Conservation (phyloP, 176 grass and related monocot genomes). For the barley (Hordeum vulgare) region MorexV3_pseudomolecules_assembly NC_058523.1:460955475-460955974, state of each 20-base stretch:
- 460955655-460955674: background rate
- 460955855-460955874: constrained; percentile 24
- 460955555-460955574: too few species aligned
- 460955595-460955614: too few species aligned
- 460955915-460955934: constrained; percentile 8
- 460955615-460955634: too few species aligned
- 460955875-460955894: constrained; percentile 25
- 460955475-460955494: too few species aligned
- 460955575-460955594: too few species aligned
- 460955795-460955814: background rate
- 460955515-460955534: too few species aligned
- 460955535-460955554: too few species aligned
- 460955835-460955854: constrained; percentile 34
- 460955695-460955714: background rate
- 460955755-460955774: constrained; percentile 2
- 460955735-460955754: too few species aligned
- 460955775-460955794: constrained; percentile 19
- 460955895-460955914: constrained; percentile 11
- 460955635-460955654: constrained; percentile 5
- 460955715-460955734: background rate
- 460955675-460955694: background rate
- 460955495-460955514: too few species aligned
- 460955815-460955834: constrained; percentile 11
- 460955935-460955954: background rate
- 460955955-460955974: background rate